Base-by-base conservation (phyloP, 106 monocot species). In the Hemerocallis citrina region DNA sequence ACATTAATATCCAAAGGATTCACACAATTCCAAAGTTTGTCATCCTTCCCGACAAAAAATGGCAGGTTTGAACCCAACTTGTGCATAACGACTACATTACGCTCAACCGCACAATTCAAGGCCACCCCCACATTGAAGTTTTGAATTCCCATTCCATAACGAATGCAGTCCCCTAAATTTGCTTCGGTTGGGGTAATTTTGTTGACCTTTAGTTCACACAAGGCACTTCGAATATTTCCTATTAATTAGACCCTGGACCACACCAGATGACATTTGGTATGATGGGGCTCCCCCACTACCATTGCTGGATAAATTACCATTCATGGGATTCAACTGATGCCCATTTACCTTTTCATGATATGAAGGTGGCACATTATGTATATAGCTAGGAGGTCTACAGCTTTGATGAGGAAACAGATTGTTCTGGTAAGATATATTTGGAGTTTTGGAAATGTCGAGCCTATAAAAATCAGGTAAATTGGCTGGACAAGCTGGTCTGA, bases 161-260 rank as follows among this genome's bases (percentile, higher is more conserved):
- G 71, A 58, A 86, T 73, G 34, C 86, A 92, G 59, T 92, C 80
- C 27, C 70, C 38, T 51, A 92, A 80, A 74, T 86, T 77, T 34
- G 57, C 62, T 72, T 77, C 74, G 27, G 79, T 86, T 12, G 91
- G 86, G 29, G 62, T 33, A 17, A 92, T 72, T n/a, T 75, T 80
- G 34, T 92, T 86, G 39, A 29, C 49, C 59, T 67, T 86, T 67
- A 92, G 41, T 16, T 63, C 37, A 24, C 31, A 0, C 55, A 92
- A 52, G 28, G 91, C 82, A 51, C 28, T 41, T 46, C 80, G 68
- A 27, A 90, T 82, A 40, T 61, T 51, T 55, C 76, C 69, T 4
- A 76, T 60, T n/a, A n/a, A n/a, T n/a, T 6, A 58, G 62, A 69
- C 45, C 37, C 23, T 66, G 71, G 14, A 52, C n/a, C 0, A 36